Conservation (phyloP, 192 early-diverging fungal species). For the Rhizophagus prolifer region DNA sequence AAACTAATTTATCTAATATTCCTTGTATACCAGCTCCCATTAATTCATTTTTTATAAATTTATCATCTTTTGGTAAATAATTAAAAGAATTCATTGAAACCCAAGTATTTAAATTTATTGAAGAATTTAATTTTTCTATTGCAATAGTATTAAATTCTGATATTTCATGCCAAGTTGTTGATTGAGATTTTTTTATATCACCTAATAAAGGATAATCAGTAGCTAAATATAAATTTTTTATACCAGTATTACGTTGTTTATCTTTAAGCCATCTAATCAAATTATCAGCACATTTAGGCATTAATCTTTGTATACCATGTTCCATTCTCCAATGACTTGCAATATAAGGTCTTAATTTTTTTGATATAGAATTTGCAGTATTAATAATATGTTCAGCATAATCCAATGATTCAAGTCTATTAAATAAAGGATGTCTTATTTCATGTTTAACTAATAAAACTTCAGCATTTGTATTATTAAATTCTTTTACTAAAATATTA, state of each 20-base stretch:
- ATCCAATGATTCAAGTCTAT: background rate
- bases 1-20: constrained; percentile 9
- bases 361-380: background rate
- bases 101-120: background rate
- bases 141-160: background rate
- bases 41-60: background rate
- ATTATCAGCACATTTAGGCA: constrained; percentile 1
- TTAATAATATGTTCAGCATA: constrained; percentile 5
- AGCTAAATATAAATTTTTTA: constrained; percentile 28
- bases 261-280: background rate
- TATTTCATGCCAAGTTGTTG: background rate
- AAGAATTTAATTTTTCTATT: background rate
- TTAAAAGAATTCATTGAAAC: background rate
- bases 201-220: constrained; percentile 26
- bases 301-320: no score
- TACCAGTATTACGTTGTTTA: background rate
- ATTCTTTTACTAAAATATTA: background rate
- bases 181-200: background rate
- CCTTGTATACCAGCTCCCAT: background rate
- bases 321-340: constrained; percentile 26
- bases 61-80: background rate
- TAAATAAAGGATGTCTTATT: background rate
- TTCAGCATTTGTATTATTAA: background rate
- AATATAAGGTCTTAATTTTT: background rate
- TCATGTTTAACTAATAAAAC: background rate